A percentile compares a stretch with the other conserved stretches of the same genome.
Evolutionary conservation across 1,139 yeast species (phyloP).

Genomic region (Candida sanyaensis): DNA sequence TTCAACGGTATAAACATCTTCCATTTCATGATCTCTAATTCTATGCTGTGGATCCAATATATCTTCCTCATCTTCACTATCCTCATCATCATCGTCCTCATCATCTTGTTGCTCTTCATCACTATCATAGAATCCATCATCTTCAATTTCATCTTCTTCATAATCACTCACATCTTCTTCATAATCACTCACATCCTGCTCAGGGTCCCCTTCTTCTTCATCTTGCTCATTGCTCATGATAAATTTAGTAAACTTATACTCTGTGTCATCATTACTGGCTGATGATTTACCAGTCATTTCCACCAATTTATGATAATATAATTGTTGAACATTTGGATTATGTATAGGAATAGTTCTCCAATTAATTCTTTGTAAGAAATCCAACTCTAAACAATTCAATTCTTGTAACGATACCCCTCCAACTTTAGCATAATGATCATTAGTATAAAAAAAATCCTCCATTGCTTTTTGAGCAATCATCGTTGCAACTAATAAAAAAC

Average conservation of each 20-base stretch:
- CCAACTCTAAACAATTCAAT: conserved; percentile 83
- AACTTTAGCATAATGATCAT: conserved; percentile 90
- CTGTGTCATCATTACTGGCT: conserved; percentile 3
- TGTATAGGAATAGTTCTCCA: conserved; percentile 54
- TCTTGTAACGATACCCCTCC: conserved; percentile 92
- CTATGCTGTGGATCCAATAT: conserved; percentile 9
- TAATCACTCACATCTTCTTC: conserved; percentile 5
- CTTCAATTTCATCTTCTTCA: conserved; percentile 11
- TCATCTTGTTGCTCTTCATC: conserved; percentile 11
- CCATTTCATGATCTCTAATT: conserved; percentile 2
- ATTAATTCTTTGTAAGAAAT: conserved; percentile 77
- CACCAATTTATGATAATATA: conserved; percentile 3
- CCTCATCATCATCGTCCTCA: conserved; percentile 14
- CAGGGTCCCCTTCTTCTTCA: background rate
- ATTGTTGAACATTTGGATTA: conserved; percentile 6
- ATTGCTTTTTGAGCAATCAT: conserved; percentile 90
- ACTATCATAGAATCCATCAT: conserved; percentile 16
- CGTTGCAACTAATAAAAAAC: conserved; percentile 87
- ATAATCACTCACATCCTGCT: too few species aligned
- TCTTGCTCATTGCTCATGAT: conserved; percentile 9
- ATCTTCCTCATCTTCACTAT: conserved; percentile 15
- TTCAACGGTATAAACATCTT: conserved; percentile 7
- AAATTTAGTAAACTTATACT: conserved; percentile 13
- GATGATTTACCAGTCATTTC: conserved; percentile 3
- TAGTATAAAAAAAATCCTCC: conserved; percentile 93